Base-by-base conservation (phyloP, 306 rosid genomes). In the Medicago arabica region DNA sequence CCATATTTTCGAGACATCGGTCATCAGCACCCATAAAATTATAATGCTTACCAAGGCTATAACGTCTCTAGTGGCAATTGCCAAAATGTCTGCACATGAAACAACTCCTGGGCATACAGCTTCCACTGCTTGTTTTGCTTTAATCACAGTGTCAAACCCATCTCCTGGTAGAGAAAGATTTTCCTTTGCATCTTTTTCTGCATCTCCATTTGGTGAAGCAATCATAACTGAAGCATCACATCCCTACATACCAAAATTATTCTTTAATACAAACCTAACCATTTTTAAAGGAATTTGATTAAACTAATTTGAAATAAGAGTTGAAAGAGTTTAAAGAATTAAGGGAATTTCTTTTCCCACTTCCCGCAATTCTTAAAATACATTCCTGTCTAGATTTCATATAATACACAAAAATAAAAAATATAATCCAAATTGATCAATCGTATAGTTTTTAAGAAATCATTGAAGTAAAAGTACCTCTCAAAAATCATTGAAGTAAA, bases 121-220 rank as follows among this genome's bases (percentile, higher is more conserved):
- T 87, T 92, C 98, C 4, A 92, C 90, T 0, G 97, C 93, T 75
- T 87, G 63, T 50, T 95, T 95, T 3, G 96, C 97, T 65, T 92
- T 87, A 6, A 84, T 50, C 0, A 92, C 91, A 1, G 97, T 92
- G 83, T 92, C 97, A 76, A 95, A 92, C 0, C 98, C 98, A 83
- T 92, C 98, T 84, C 97, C 97, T 0, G 98, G 83, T 2, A 95
- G 81, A 0, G 98, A 92, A 8, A 90, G 81, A 70, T 92, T 92
- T 17, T 90, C 95, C 0, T 41, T 0, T 0, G 86, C 82, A 65
- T 95, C 93, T 67, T 92, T 95, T 83, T 90, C 97, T 43, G 98
- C 96, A 38, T 90, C 93, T 16, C 88, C 87, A 14, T 87, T 88
- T 46, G 89, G 78, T 0, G 93, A 87, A 0, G 84, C n/a, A 2